Evolutionary conservation across 2,329 filamentous ascomycete species (phyloP).

Genomic region (Aspergillus ibericus): DNA sequence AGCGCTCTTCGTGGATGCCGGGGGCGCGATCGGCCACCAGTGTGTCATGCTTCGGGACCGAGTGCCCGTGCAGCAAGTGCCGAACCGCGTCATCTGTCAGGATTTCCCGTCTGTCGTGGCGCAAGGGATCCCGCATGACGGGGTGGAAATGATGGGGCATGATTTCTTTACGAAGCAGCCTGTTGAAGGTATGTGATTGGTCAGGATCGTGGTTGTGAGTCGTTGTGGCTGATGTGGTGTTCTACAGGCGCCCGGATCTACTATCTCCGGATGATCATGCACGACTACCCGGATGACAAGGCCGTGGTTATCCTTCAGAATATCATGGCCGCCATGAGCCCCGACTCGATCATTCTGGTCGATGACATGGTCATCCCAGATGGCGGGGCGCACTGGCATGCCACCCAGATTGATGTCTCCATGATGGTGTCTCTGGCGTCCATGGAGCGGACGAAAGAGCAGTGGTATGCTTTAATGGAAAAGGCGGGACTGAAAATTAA

Average conservation of each 20-base stretch:
- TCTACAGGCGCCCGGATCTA: conserved; percentile 11
- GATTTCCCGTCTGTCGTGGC: not conserved
- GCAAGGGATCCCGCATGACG: not conserved
- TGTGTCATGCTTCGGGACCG: not conserved
- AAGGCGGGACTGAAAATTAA: not conserved
- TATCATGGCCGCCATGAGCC: conserved; percentile 12
- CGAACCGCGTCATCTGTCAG: conserved; percentile 7
- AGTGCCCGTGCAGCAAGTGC: not conserved
- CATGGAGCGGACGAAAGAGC: not conserved
- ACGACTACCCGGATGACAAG: conserved; percentile 12
- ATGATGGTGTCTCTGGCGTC: conserved; percentile 5
- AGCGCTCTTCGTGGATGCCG: conserved; percentile 11
- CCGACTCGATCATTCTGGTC: conserved; percentile 6
- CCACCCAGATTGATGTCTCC: conserved; percentile 1
- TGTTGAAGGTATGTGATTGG: conserved; percentile 3
- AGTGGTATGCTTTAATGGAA: not conserved
- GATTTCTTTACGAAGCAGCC: conserved; percentile 17
- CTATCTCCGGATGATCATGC: conserved; percentile 10
- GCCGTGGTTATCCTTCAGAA: conserved; percentile 8
- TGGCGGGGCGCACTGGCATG: not conserved
- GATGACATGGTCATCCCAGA: conserved; percentile 11
- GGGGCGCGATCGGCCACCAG: conserved; percentile 11
- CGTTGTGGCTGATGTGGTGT: not conserved
- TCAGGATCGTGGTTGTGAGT: not conserved
- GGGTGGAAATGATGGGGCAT: conserved; percentile 11